These are phyloP conservation scores for Triticum aestivum DNA, from an alignment of 176 grass and related monocot species.

Conservation along the genomic window IWGSC_CS_RefSeq_v2.1 NC_057807.1:626336804-626337303, in stretches of 20 bases:
- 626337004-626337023: not conserved
- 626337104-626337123: not conserved
- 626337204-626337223: too few relatives aligned
- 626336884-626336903: not conserved
- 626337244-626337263: not conserved
- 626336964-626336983: not conserved
- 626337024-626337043: not conserved
- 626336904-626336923: too few relatives aligned
- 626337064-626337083: not conserved
- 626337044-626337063: too few relatives aligned
- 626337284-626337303: not conserved
- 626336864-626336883: not conserved
- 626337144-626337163: too few relatives aligned
- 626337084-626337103: not conserved
- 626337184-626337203: not conserved
- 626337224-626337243: not conserved
- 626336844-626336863: not conserved
- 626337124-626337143: not conserved
- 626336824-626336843: not conserved
- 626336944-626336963: not conserved
- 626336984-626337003: not conserved
- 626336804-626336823: not conserved
- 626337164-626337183: not conserved
- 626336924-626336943: not conserved
- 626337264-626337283: not conserved